Base-by-base conservation (phyloP, 257 asterid species). In the Ehretia macrophylla region DNA sequence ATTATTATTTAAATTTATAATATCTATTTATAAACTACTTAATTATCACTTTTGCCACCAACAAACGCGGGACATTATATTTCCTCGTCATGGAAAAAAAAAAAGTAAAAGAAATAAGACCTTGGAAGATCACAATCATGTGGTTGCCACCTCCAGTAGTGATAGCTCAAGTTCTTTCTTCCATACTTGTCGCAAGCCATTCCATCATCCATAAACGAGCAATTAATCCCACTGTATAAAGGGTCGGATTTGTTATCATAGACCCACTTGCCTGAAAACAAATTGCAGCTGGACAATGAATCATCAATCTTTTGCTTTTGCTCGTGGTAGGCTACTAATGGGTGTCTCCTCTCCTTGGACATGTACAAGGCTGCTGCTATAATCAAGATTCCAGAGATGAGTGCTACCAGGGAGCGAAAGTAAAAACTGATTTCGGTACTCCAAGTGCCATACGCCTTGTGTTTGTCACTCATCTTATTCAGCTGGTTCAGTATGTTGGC, bases 141-240 rank as follows among this genome's bases (percentile, higher is more conserved):
- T 46, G 87, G 84, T 52, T 78, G 80, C 84, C 84, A 81, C 62
- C 80, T 70, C 80, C 84, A 81, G 1, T 72, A 40, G 50, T 61
- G 81, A 56, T 72, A 78, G 27, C 62, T 66, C 11, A 73, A 17
- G 51, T 81, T 70, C 49, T 53, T 66, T 63, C 79, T 81, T 22
- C 88, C 85, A 32, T 55, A 52, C 59, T 18, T 65, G 38, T 71
- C 62, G 56, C 88, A 81, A 9, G 75, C 69, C 40, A 62, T 73
- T 6, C 61, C 74, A 8, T 63, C 47, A 49, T 55, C 64, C 68
- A 74, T 59, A 55, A 82, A 69, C 4, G 74, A 56, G 54, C 88
- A 82, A 0, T 64, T 13, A 4, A 32, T n/a, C 59, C 68, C 81
- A 32, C 63, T 58, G 57, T 82, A 82, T 8, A 77, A 58, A 44